Percentiles rank a stretch among this genome's conserved stretches.
These are phyloP conservation scores for Penicillium subrubescens DNA, from an alignment of 495 filamentous ascomycete species.

Conservation along the genomic window DNA sequence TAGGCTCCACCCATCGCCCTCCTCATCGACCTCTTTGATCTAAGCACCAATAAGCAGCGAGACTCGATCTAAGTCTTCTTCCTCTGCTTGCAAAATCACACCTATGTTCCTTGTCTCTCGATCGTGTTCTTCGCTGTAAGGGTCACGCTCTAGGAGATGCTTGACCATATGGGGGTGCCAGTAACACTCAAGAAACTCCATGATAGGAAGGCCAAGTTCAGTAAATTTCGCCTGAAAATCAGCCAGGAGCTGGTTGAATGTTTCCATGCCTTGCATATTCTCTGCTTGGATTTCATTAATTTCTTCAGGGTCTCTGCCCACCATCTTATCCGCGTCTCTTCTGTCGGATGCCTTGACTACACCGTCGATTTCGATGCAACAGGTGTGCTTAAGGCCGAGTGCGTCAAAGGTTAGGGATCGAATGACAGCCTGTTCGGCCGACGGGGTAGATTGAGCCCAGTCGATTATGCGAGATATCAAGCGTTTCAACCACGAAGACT, in stretches of 20 bases:
- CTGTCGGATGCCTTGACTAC: background rate
- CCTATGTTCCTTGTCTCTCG: background rate
- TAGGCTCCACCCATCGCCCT: background rate
- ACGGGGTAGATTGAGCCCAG: background rate
- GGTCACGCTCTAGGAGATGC: background rate
- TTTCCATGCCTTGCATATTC: background rate
- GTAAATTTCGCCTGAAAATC: background rate
- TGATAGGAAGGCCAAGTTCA: background rate
- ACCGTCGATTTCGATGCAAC: slow-evolving; percentile 5
- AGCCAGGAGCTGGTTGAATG: background rate
- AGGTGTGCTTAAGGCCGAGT: slow-evolving; percentile 2
- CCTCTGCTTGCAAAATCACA: background rate
- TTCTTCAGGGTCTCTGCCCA: background rate
- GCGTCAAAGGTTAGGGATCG: slow-evolving; percentile 3
- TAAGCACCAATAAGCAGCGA: background rate
- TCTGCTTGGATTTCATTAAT: background rate
- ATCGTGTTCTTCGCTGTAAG: slow-evolving; percentile 1
- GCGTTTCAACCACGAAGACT: background rate
- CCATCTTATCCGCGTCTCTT: background rate
- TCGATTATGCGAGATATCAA: background rate
- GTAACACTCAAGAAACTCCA: background rate
- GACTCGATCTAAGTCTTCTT: background rate
- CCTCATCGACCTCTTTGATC: background rate
- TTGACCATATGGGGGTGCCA: background rate
- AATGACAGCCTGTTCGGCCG: background rate